These are phyloP conservation scores for Silybum marianum DNA, from an alignment of 129 eudicot genomes.

Conservation along the genomic window DNA sequence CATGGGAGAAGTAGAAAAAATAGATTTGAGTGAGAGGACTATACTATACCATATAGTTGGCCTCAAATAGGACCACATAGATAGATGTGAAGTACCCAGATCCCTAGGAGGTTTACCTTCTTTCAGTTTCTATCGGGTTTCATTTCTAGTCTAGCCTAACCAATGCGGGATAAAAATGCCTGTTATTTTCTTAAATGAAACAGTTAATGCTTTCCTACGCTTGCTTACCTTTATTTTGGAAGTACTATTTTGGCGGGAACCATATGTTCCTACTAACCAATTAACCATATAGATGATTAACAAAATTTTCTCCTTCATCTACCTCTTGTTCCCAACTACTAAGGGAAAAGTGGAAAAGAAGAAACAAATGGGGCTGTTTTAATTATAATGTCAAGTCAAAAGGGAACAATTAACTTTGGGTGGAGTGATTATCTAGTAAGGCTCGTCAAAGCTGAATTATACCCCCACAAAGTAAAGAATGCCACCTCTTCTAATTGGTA, in stretches of 20 bases:
- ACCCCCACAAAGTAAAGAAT: background rate
- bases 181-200: background rate
- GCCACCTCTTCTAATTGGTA: background rate
- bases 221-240: background rate
- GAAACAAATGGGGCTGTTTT: background rate
- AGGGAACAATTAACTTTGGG: background rate
- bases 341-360: background rate
- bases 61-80: background rate
- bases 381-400: background rate
- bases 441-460: conserved; percentile 1
- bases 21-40: background rate
- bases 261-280: background rate
- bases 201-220: background rate
- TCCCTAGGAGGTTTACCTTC: conserved; percentile 4
- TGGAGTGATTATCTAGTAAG: background rate
- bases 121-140: background rate
- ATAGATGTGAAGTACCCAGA: background rate
- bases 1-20: background rate
- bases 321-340: background rate
- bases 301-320: background rate
- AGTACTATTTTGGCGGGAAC: background rate
- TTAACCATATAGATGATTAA: background rate
- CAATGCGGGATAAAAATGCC: background rate
- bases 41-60: background rate
- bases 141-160: background rate